These are phyloP conservation scores for Ustilago curta DNA, from an alignment of 1,284 basidiomycete species.

Conservation along the genomic window DNA sequence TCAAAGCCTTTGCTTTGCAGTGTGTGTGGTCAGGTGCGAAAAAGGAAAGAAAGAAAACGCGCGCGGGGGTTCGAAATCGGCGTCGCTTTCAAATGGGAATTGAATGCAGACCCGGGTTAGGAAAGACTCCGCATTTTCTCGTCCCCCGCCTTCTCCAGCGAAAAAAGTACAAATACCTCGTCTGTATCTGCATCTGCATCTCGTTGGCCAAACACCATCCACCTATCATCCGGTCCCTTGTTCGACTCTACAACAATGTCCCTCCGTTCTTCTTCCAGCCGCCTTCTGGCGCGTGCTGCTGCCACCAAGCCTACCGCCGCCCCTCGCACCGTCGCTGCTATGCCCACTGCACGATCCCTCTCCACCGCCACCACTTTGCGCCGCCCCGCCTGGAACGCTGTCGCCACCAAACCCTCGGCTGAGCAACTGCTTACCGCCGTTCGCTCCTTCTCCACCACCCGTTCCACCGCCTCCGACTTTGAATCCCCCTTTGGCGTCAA, in stretches of 20 bases:
- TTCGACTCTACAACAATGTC: slow-evolving; percentile 18
- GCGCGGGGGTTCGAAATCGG: no score
- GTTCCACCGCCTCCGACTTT: slow-evolving; percentile 46
- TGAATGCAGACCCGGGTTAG: no score
- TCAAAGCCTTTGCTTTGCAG: no score
- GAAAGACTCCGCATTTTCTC: no score
- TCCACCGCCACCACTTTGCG: slow-evolving; percentile 10
- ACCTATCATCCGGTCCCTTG: background rate
- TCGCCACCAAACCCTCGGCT: slow-evolving; percentile 26
- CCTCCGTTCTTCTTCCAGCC: slow-evolving; percentile 40
- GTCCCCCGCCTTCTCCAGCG: no score
- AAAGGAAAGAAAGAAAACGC: no score
- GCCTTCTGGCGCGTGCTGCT: slow-evolving; percentile 27
- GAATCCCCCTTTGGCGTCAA: slow-evolving; percentile 67
- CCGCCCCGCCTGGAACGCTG: slow-evolving; percentile 12
- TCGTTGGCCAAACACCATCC: background rate
- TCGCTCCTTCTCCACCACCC: slow-evolving; percentile 51
- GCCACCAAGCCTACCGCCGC: slow-evolving; percentile 15
- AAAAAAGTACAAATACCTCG: slow-evolving; percentile 1
- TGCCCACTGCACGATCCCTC: slow-evolving; percentile 30
- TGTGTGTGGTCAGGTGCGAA: no score
- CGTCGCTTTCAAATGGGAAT: no score
- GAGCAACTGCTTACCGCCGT: slow-evolving; percentile 31
- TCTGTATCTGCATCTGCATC: background rate
- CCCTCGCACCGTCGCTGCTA: slow-evolving; percentile 10